These are phyloP conservation scores for Argentina anserina DNA, from an alignment of 306 rosid species.

Conservation along the genomic window DNA sequence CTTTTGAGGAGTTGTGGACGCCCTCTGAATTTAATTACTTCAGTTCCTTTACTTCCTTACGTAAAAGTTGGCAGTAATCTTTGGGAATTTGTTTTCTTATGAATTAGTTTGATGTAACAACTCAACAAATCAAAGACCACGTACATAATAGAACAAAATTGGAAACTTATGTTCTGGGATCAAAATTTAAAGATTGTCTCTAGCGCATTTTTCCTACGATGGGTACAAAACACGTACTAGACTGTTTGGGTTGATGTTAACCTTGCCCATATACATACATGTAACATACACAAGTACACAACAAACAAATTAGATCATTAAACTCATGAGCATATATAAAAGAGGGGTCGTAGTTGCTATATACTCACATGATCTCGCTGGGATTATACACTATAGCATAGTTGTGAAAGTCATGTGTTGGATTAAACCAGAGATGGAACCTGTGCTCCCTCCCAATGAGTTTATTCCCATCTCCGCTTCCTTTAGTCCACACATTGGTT, in stretches of 20 bases:
- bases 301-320: neutral
- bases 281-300: neutral
- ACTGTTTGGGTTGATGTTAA: constrained; percentile 10
- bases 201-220: neutral
- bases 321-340: neutral
- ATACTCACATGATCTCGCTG: constrained; percentile 72
- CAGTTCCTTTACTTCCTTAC: neutral
- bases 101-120: neutral
- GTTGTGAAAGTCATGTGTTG: constrained; percentile 72
- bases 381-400: constrained; percentile 81
- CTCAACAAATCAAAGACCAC: neutral
- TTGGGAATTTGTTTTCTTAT: neutral
- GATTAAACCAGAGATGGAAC: constrained; percentile 93
- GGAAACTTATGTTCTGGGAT: neutral
- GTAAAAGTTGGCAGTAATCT: neutral
- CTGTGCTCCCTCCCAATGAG: constrained; percentile 73
- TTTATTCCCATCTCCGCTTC: constrained; percentile 70
- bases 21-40: no score
- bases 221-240: neutral
- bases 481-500: constrained; percentile 79
- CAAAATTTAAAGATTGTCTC: neutral
- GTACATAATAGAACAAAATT: neutral
- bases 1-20: no score
- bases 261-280: neutral
- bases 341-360: neutral